Evolutionary conservation across 441 rosid genomes (phyloP).

Genomic region (Erysimum cheiri): DNA sequence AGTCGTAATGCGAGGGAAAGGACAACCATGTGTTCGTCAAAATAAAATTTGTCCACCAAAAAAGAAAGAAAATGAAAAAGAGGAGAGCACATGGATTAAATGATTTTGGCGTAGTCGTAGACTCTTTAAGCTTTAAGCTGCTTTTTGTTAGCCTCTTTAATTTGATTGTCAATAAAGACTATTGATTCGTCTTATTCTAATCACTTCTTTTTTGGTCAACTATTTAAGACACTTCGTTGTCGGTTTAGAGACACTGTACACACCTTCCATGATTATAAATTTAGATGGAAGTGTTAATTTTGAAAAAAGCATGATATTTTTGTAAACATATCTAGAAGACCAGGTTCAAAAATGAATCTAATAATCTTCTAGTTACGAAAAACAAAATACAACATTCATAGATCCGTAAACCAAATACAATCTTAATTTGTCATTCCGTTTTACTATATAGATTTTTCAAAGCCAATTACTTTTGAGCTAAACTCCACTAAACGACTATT

Average conservation of each 20-base stretch:
- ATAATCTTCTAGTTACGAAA: neutral
- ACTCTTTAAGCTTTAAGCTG: constrained; percentile 27
- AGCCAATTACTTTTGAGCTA: neutral
- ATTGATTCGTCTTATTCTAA: constrained; percentile 25
- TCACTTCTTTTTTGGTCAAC: constrained; percentile 31
- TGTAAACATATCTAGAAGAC: neutral
- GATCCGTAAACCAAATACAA: no score
- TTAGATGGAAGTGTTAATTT: neutral
- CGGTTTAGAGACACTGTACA: constrained; percentile 33
- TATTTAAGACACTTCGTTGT: constrained; percentile 31
- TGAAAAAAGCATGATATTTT: no score
- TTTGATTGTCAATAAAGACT: constrained; percentile 38
- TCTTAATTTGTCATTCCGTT: no score
- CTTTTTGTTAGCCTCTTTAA: constrained; percentile 37
- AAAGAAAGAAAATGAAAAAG: neutral
- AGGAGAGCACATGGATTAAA: constrained; percentile 34
- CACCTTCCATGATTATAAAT: neutral
- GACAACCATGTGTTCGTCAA: constrained; percentile 1
- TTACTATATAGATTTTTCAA: no score
- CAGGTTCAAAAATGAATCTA: neutral
- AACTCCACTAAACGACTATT: neutral
- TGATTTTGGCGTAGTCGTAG: constrained; percentile 30
- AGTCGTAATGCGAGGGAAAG: neutral
- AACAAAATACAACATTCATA: neutral
- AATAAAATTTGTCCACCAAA: neutral